phyloP scores from a whole-genome alignment of 169 alveolate genomes.

The Eimeria zaria region DNA sequence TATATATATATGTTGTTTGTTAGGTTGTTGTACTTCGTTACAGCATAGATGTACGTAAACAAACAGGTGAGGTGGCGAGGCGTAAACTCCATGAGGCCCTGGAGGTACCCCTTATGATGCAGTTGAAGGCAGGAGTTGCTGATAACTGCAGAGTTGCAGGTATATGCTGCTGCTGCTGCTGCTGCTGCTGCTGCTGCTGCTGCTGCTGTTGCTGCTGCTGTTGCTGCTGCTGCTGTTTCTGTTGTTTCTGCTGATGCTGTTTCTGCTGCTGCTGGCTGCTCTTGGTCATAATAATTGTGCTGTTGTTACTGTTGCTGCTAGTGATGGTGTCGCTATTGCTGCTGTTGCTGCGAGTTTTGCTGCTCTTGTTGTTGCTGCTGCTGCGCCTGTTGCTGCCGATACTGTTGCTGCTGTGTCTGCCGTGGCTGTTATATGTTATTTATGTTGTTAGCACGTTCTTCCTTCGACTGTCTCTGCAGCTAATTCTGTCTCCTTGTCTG shows the following conservation, averaged over 20 bases:
- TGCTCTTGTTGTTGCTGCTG: background rate
- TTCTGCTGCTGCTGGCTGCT: background rate
- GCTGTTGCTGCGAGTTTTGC: background rate
- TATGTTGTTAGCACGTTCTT: background rate
- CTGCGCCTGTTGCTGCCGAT: background rate
- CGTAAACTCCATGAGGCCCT: conserved; percentile 70
- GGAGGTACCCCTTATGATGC: conserved; percentile 70
- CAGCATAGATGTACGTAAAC: conserved; percentile 79
- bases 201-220: background rate
- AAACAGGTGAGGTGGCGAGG: conserved; percentile 76
- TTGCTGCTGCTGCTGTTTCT: background rate
- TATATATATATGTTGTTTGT: background rate
- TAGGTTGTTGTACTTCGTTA: conserved; percentile 69
- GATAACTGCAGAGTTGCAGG: conserved; percentile 66
- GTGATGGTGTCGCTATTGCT: background rate
- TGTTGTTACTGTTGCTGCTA: background rate
- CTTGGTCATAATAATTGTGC: too few relatives aligned
- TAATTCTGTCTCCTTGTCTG: too few relatives aligned
- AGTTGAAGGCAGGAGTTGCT: conserved; percentile 34
- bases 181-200: background rate
- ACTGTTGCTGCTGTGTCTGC: background rate
- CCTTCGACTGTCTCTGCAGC: background rate
- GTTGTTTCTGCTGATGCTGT: background rate
- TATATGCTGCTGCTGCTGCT: background rate
- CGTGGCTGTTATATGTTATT: background rate